phyloP scores from a whole-genome alignment of 768 basidiomycete genomes.

The Russula sp. region DNA sequence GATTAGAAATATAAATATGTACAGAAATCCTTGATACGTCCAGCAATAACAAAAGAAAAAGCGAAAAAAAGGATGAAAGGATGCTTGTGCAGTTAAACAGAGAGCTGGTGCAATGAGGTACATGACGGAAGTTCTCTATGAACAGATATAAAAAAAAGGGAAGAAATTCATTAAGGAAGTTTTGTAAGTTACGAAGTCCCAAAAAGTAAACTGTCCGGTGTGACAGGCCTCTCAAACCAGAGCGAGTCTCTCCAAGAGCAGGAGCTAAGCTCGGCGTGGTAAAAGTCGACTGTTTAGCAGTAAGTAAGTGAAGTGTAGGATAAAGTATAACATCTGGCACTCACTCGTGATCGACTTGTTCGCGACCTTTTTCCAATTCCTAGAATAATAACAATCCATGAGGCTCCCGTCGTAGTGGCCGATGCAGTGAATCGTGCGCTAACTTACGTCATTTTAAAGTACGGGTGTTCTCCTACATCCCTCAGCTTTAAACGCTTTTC shows the following conservation, averaged over 20 bases:
- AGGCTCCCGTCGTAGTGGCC: background rate
- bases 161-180: background rate
- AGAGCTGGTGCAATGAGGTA: background rate
- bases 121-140: background rate
- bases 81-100: background rate
- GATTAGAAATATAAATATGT: background rate
- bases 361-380: background rate
- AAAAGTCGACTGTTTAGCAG: conserved; percentile 2
- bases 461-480: background rate
- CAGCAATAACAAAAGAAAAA: background rate
- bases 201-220: background rate
- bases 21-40: background rate
- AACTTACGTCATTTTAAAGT: conserved; percentile 10
- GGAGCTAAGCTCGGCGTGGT: background rate
- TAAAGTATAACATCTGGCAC: background rate
- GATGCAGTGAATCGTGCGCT: background rate
- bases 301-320: background rate
- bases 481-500: conserved; percentile 12
- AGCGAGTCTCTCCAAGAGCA: conserved; percentile 15
- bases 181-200: background rate
- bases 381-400: background rate
- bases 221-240: conserved; percentile 2
- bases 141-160: background rate
- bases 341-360: background rate
- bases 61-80: background rate